phyloP scores from a whole-genome alignment of 2,329 filamentous ascomycete genomes.

The Dactylonectria macrodidyma region DNA sequence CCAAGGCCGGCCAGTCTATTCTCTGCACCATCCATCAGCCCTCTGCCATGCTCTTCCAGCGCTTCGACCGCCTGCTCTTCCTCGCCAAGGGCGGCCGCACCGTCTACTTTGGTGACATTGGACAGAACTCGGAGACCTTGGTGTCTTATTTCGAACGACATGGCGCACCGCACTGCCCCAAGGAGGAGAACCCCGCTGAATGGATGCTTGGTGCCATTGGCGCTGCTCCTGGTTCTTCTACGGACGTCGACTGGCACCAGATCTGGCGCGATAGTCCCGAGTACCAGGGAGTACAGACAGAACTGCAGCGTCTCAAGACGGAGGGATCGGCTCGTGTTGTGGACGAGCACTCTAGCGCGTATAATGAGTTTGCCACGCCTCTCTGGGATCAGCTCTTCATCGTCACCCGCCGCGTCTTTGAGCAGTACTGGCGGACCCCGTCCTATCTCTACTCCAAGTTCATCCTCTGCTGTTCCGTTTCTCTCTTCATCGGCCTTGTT shows the following conservation, averaged over 20 bases:
- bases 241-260: constrained; percentile 45
- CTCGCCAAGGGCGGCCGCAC: constrained; percentile 47
- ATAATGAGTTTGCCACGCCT: constrained; percentile 85
- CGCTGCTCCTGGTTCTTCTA: constrained; percentile 42
- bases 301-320: constrained; percentile 69
- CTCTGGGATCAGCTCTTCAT: constrained; percentile 77
- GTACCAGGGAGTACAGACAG: constrained; percentile 64
- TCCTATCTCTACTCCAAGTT: constrained; percentile 90
- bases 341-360: constrained; percentile 57
- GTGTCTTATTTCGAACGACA: constrained; percentile 43
- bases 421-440: constrained; percentile 93
- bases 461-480: constrained; percentile 73
- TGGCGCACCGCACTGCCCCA: constrained; percentile 37
- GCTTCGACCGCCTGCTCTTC: constrained; percentile 72
- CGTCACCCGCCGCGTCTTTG: constrained; percentile 82
- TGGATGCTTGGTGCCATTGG: constrained; percentile 49
- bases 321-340: constrained; percentile 60
- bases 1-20: constrained; percentile 65
- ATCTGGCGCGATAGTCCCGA: constrained; percentile 58
- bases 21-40: constrained; percentile 69
- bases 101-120: constrained; percentile 47
- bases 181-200: constrained; percentile 44
- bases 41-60: constrained; percentile 54
- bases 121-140: constrained; percentile 42
- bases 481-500: constrained; percentile 86